Evolutionary conservation across 108 stramenopile genomes (phyloP), one percentile per base, ranked within the genome.

Genomic region (Cyclotella kingstonii): DNA sequence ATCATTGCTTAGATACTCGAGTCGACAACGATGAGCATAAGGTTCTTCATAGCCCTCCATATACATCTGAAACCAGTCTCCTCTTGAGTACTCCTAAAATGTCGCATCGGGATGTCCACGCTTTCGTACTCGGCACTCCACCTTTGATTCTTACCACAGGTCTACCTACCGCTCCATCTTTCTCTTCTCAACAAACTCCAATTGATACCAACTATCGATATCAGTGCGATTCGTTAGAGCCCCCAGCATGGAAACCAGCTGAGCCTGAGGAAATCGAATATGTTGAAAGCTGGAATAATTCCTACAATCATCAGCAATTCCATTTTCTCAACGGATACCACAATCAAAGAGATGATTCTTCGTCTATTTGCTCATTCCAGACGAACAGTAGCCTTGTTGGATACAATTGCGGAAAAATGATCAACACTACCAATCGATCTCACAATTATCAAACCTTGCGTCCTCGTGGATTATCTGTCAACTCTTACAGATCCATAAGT

Each of bases 321-420:
- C 54, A 59, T 38, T 61, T 56, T n/a, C 51, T 56, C 27, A 63
- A 45, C 3, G 47, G 38, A 2, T 28, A 17, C 14, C 33, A 28
- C 5, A 64, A 42, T 25, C 31, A 64, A 12, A 36, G 65, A 30
- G 51, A 54, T 33, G 59, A 60, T 31, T 45, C 59, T 36, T 73
- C 71, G 6, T 57, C 71, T 4, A 59, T 64, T 22, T 62, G 71
- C 47, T 73, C 71, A 7, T 63, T 48, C 19, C 51, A 57, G 23
- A 73, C 71, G 19, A 73, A 60, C 49, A 64, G 59, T 21, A 73
- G 71, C 30, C 41, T 58, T n/a, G n/a, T n/a, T n/a, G n/a, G n/a
- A n/a, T n/a, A n/a, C n/a, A n/a, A n/a, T n/a, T n/a, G n/a, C n/a
- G 19, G 19, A 12, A 68, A 68, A 35, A 54, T 25, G 1, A 54